Conservation (phyloP, 73 alveolate genomes). For the Paramecium octaurelia region DNA sequence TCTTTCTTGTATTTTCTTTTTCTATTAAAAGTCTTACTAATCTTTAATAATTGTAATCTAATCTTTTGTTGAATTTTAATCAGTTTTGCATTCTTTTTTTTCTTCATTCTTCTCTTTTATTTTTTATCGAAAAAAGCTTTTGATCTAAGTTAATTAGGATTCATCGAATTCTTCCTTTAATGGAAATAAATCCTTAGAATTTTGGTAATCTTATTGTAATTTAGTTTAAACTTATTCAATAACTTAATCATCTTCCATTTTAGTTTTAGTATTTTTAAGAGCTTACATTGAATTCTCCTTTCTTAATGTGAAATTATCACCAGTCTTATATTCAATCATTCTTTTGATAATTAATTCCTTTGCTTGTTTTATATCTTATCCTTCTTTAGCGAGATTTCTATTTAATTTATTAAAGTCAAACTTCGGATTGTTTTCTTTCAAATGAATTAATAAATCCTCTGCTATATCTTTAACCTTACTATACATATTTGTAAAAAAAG, state of each 20-base stretch:
- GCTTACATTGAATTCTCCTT: background rate
- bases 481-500: background rate
- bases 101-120: slow-evolving; percentile 21
- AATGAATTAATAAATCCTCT: background rate
- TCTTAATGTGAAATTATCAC: background rate
- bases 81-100: slow-evolving; percentile 25
- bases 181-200: background rate
- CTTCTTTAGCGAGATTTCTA: background rate
- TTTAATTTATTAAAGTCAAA: background rate
- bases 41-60: background rate
- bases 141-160: background rate
- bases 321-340: slow-evolving; percentile 36
- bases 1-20: background rate
- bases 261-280: background rate
- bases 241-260: background rate
- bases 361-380: slow-evolving; percentile 23
- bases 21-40: background rate
- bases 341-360: slow-evolving; percentile 23
- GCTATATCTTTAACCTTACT: background rate
- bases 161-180: slow-evolving; percentile 8
- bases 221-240: background rate
- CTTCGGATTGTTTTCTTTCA: slow-evolving; percentile 36
- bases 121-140: slow-evolving; percentile 19
- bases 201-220: background rate
- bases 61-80: background rate